Conservation (phyloP, 108 stramenopile genomes). For the Aurantiochytrium sp. region DNA sequence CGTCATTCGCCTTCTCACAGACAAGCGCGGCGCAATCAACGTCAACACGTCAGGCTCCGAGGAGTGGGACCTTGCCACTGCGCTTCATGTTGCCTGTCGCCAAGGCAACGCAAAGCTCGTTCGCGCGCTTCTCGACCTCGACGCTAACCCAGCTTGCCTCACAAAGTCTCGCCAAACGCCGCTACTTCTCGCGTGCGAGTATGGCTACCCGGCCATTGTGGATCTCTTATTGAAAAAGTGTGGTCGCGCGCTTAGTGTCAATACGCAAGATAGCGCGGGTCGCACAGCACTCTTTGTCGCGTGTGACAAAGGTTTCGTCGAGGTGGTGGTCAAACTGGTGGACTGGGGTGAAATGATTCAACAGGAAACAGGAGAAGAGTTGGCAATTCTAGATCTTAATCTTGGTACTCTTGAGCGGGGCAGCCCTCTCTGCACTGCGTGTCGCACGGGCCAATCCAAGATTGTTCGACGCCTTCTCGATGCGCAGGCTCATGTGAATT, state of each 20-base stretch:
- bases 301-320: neutral
- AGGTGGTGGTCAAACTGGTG: neutral
- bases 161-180: neutral
- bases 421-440: neutral
- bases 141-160: neutral
- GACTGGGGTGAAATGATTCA: slow-evolving; percentile 13
- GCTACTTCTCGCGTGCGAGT: neutral
- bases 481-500: neutral
- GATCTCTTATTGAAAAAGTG: neutral
- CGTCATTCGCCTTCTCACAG: neutral
- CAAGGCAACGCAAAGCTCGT: slow-evolving; percentile 7
- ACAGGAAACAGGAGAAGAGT: neutral
- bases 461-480: neutral
- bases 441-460: neutral
- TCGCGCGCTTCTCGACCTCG: neutral
- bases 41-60: neutral
- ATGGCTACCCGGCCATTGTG: neutral
- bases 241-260: neutral
- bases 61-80: neutral
- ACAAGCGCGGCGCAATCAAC: neutral
- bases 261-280: neutral
- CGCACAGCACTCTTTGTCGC: neutral
- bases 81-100: neutral
- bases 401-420: neutral
- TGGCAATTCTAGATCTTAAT: neutral